phyloP scores from a whole-genome alignment of 345 rosid genomes.

The Euphorbia pulcherrima region DNA sequence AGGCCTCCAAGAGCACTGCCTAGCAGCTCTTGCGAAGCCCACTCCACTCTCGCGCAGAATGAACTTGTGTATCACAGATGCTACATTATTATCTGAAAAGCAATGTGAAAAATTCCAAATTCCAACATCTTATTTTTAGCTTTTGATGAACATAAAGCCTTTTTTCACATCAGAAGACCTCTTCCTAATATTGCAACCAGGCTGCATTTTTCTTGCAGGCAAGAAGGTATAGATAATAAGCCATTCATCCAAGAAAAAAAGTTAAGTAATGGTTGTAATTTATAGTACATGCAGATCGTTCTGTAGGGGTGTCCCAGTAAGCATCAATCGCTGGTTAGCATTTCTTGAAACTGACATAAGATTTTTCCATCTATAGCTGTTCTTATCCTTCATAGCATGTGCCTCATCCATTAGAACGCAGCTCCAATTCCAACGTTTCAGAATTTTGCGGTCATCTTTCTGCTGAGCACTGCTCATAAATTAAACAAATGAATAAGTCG shows the following conservation, averaged over 20 bases:
- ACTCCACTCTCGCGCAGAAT: no score
- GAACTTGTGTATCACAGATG: neutral
- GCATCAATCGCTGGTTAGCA: slow-evolving; percentile 93
- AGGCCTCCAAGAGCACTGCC: no score
- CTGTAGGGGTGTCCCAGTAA: slow-evolving; percentile 98
- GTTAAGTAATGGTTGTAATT: neutral
- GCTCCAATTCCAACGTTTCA: slow-evolving; percentile 95
- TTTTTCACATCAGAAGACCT: slow-evolving; percentile 3
- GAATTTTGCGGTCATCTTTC: slow-evolving; percentile 88
- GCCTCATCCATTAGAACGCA: slow-evolving; percentile 99
- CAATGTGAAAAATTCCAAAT: neutral
- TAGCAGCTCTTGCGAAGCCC: no score
- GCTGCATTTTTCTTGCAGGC: neutral
- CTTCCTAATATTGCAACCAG: neutral
- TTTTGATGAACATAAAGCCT: neutral
- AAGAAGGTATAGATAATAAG: neutral
- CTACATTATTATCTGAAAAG: neutral
- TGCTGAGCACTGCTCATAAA: slow-evolving; percentile 71
- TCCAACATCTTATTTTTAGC: slow-evolving; percentile 5
- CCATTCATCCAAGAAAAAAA: neutral
- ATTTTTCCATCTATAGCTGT: slow-evolving; percentile 96
- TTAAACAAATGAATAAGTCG: slow-evolving; percentile 3
- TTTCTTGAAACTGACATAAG: slow-evolving; percentile 83
- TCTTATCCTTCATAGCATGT: slow-evolving; percentile 93
- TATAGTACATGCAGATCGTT: slow-evolving; percentile 84